These are phyloP conservation scores for Penicillium odoratum DNA, from an alignment of 495 filamentous ascomycete species.

Conservation along the genomic window DNA sequence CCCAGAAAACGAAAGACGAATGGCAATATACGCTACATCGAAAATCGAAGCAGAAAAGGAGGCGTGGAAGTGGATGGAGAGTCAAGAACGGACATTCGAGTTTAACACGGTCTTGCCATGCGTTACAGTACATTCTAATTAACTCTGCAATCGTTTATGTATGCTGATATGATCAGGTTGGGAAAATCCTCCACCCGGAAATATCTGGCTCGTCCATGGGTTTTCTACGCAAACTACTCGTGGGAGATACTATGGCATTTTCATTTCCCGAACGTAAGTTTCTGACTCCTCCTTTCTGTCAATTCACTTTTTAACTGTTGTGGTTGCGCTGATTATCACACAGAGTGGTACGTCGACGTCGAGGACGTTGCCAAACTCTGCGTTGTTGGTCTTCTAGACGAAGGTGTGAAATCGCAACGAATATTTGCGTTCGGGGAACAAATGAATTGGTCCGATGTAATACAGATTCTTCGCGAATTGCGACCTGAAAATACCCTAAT, in stretches of 20 bases:
- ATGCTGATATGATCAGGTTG: slow-evolving; percentile 18
- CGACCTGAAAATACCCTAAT: slow-evolving; percentile 19
- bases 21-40: slow-evolving; percentile 53
- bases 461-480: slow-evolving; percentile 17
- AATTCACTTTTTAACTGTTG: background rate
- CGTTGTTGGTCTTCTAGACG: slow-evolving; percentile 46
- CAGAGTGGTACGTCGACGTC: slow-evolving; percentile 50
- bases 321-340: background rate
- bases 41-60: slow-evolving; percentile 56
- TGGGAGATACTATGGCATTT: slow-evolving; percentile 19
- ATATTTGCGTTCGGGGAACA: slow-evolving; percentile 36
- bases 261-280: background rate
- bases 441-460: slow-evolving; percentile 18
- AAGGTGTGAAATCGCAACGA: slow-evolving; percentile 40
- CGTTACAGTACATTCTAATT: slow-evolving; percentile 28
- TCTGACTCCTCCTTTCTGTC: background rate
- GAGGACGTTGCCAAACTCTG: slow-evolving; percentile 49
- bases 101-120: slow-evolving; percentile 55
- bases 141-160: background rate
- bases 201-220: slow-evolving; percentile 26
- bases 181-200: slow-evolving; percentile 28
- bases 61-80: slow-evolving; percentile 53
- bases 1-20: slow-evolving; percentile 17
- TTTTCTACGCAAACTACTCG: slow-evolving; percentile 21
- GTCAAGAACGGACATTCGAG: slow-evolving; percentile 46